These are phyloP conservation scores for Candida caryicola DNA, from an alignment of 805 yeast genomes.

Conservation along the genomic window DNA sequence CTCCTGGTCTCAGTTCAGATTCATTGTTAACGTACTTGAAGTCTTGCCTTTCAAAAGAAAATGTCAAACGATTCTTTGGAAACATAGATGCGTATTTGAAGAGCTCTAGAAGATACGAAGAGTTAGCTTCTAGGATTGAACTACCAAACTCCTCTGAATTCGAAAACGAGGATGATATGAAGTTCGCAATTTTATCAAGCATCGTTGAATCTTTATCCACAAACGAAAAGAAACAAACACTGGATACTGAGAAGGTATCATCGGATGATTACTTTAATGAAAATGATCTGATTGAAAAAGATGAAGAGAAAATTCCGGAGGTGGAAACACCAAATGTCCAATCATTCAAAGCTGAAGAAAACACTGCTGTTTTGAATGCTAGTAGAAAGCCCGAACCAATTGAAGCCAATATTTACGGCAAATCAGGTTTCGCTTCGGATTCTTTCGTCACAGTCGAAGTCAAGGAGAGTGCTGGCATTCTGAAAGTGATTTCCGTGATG, in stretches of 20 bases:
- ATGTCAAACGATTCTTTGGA: slow-evolving; percentile 14
- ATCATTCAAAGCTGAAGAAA: too few species aligned
- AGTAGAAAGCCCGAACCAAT: too few species aligned
- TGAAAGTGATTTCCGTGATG: slow-evolving; percentile 21
- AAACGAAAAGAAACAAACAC: too few species aligned
- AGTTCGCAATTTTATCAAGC: slow-evolving; percentile 23
- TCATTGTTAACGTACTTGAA: too few species aligned
- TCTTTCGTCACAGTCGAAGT: slow-evolving; percentile 10
- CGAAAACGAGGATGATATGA: slow-evolving; percentile 18
- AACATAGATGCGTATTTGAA: slow-evolving; percentile 16
- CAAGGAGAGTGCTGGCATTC: slow-evolving; percentile 16
- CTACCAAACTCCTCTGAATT: too few species aligned
- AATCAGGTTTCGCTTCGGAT: neutral
- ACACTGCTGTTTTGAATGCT: too few species aligned
- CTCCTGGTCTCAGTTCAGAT: too few species aligned
- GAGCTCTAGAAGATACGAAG: slow-evolving; percentile 23
- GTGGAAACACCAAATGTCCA: too few species aligned
- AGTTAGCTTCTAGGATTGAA: slow-evolving; percentile 16
- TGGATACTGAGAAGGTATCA: too few species aligned
- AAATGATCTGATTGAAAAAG: neutral
- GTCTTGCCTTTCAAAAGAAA: slow-evolving; percentile 14
- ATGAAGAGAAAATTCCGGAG: neutral
- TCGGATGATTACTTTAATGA: neutral
- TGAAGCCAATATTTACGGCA: neutral
- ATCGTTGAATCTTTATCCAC: slow-evolving; percentile 8